These are phyloP conservation scores for Phylloporus sp. DNA, from an alignment of 768 basidiomycete genomes.

Conservation along the genomic window DNA sequence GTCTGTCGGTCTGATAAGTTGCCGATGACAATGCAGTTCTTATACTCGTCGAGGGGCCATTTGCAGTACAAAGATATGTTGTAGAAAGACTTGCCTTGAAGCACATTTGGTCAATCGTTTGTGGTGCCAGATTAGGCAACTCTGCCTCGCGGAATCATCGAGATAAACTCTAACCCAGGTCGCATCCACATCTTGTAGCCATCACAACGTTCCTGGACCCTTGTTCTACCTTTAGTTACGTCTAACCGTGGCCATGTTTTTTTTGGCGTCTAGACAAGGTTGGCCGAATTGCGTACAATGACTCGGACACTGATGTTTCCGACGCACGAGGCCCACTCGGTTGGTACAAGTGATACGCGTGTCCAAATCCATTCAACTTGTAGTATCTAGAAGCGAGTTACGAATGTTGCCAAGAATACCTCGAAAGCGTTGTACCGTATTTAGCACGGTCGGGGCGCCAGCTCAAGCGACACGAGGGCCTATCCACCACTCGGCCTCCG, in stretches of 20 bases:
- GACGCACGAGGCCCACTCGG: constrained; percentile 18
- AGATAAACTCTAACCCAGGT: constrained; percentile 20
- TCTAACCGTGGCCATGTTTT: constrained; percentile 3
- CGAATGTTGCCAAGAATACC: background rate
- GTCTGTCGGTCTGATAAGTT: constrained; percentile 15
- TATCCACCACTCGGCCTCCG: constrained; percentile 1
- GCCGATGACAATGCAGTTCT: constrained; percentile 18
- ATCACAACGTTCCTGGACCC: constrained; percentile 28
- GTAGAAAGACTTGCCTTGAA: constrained; percentile 21
- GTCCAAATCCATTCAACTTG: constrained; percentile 16
- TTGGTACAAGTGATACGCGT: constrained; percentile 19
- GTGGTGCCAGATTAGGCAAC: constrained; percentile 30
- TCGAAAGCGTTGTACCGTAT: background rate
- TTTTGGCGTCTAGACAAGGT: constrained; percentile 12
- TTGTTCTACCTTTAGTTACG: constrained; percentile 29
- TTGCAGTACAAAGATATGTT: constrained; percentile 35
- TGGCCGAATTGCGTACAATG: constrained; percentile 16
- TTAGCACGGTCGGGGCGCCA: constrained; percentile 1
- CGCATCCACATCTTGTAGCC: constrained; percentile 19
- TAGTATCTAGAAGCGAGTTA: background rate
- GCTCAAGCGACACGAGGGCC: constrained; percentile 2
- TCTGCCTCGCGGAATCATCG: constrained; percentile 10
- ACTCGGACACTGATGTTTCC: constrained; percentile 7
- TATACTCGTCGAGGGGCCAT: constrained; percentile 25
- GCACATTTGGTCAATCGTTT: constrained; percentile 35